Percentiles rank a stretch among this genome's conserved stretches.
Evolutionary conservation across 2,329 filamentous ascomycete genomes (phyloP).

Genomic region (Beauveria scarabaeidicola): DNA sequence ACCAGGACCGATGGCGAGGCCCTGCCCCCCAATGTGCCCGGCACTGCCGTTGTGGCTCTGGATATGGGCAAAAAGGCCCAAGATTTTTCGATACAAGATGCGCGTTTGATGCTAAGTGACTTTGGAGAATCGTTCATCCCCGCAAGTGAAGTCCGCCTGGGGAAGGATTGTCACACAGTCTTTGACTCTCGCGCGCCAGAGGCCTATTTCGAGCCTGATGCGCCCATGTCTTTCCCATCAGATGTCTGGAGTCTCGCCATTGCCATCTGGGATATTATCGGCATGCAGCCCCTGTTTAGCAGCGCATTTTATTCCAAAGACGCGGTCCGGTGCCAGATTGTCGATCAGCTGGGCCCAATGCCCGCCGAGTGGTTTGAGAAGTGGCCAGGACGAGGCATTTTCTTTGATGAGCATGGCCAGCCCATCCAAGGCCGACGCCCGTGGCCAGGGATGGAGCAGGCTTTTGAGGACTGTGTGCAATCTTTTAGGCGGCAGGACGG

Average conservation of each 20-base stretch:
- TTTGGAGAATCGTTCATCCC: not conserved
- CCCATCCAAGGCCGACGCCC: not conserved
- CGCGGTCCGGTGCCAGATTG: not conserved
- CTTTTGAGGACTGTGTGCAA: conserved; percentile 11
- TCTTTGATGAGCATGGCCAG: not conserved
- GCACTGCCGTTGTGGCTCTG: not conserved
- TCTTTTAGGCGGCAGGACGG: conserved; percentile 3
- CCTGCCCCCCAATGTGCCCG: not conserved
- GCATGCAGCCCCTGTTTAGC: conserved; percentile 4
- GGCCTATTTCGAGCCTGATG: not conserved
- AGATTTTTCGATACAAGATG: not conserved
- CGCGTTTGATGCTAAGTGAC: not conserved
- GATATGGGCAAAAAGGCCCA: not conserved
- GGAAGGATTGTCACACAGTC: not conserved
- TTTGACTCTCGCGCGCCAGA: not conserved
- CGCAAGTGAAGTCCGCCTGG: not conserved
- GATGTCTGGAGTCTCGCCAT: conserved; percentile 6
- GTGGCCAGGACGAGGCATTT: not conserved
- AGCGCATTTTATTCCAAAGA: not conserved
- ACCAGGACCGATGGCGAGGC: not conserved
- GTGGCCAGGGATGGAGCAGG: not conserved
- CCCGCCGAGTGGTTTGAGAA: conserved; percentile 5
- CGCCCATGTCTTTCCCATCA: not conserved
- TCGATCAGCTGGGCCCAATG: conserved; percentile 11
- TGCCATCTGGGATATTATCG: conserved; percentile 1